phyloP scores from a whole-genome alignment of 2,329 filamentous ascomycete genomes.

The Fusarium sp. region DNA sequence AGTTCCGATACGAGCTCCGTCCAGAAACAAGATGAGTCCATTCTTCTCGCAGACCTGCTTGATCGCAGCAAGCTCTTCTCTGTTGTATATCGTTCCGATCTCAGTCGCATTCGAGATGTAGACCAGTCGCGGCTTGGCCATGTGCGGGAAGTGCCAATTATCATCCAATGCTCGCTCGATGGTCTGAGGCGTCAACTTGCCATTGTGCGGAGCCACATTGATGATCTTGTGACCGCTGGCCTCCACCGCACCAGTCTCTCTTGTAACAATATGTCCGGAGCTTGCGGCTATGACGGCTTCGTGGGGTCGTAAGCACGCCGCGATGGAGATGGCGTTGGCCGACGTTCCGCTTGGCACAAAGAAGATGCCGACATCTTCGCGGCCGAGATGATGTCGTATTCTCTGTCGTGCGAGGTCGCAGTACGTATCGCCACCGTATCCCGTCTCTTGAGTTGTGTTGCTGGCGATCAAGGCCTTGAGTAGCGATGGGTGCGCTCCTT shows the following conservation, averaged over 20 bases:
- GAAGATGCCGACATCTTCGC: conserved; percentile 62
- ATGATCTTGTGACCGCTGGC: conserved; percentile 68
- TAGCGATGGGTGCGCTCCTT: conserved; percentile 66
- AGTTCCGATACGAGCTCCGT: conserved; percentile 63
- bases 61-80: conserved; percentile 59
- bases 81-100: conserved; percentile 64
- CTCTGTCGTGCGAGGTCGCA: conserved; percentile 58
- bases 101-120: conserved; percentile 69
- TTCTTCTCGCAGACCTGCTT: conserved; percentile 60
- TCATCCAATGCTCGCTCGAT: conserved; percentile 61
- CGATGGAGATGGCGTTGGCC: conserved; percentile 67
- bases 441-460: conserved; percentile 62
- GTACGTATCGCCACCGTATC: conserved; percentile 65
- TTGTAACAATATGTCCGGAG: conserved; percentile 65
- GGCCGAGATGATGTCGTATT: conserved; percentile 57
- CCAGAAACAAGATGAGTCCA: conserved; percentile 61
- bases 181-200: conserved; percentile 62
- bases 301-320: conserved; percentile 65
- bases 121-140: conserved; percentile 66
- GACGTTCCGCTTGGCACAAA: conserved; percentile 68
- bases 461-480: conserved; percentile 62
- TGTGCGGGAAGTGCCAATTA: conserved; percentile 67
- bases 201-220: conserved; percentile 60
- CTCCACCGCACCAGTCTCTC: conserved; percentile 67
- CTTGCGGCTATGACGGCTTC: conserved; percentile 67